These are phyloP conservation scores for Chlamydomonas applanata DNA, from an alignment of 139 green algal genomes.

Conservation along the genomic window DNA sequence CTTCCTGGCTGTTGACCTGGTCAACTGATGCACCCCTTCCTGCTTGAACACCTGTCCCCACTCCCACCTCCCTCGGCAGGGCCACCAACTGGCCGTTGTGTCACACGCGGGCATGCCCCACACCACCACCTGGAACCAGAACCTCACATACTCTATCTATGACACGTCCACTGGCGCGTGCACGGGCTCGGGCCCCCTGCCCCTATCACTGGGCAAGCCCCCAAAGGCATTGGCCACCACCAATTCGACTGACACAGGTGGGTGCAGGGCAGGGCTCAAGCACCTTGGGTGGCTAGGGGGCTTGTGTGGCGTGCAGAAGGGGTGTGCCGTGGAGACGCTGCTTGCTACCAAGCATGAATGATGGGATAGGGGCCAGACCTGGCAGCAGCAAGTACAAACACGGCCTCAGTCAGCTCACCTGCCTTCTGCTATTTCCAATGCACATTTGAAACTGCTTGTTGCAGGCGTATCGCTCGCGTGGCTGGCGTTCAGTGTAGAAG, in stretches of 20 bases:
- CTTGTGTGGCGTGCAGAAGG: too few relatives aligned
- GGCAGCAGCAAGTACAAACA: too few relatives aligned
- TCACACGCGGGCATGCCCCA: conserved; percentile 34
- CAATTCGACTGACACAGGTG: neutral
- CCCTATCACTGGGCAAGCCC: neutral
- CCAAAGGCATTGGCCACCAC: neutral
- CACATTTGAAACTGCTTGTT: neutral
- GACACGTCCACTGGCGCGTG: neutral
- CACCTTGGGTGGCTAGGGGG: too few relatives aligned
- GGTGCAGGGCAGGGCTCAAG: neutral
- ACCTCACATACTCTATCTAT: neutral
- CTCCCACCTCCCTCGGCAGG: neutral
- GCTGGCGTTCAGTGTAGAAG: conserved; percentile 1
- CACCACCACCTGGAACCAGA: neutral
- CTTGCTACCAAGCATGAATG: too few relatives aligned
- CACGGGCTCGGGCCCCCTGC: conserved; percentile 1
- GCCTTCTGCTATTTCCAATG: too few relatives aligned
- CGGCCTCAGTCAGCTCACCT: too few relatives aligned
- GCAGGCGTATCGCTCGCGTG: neutral
- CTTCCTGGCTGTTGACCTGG: too few relatives aligned
- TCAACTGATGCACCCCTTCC: too few relatives aligned
- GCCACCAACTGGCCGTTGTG: conserved; percentile 39
- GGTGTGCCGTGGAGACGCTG: too few relatives aligned
- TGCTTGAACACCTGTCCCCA: too few relatives aligned
- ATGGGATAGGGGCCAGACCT: too few relatives aligned